phyloP scores from a whole-genome alignment of 495 filamentous ascomycete species.

The Xylaria flabelliformis region DNA sequence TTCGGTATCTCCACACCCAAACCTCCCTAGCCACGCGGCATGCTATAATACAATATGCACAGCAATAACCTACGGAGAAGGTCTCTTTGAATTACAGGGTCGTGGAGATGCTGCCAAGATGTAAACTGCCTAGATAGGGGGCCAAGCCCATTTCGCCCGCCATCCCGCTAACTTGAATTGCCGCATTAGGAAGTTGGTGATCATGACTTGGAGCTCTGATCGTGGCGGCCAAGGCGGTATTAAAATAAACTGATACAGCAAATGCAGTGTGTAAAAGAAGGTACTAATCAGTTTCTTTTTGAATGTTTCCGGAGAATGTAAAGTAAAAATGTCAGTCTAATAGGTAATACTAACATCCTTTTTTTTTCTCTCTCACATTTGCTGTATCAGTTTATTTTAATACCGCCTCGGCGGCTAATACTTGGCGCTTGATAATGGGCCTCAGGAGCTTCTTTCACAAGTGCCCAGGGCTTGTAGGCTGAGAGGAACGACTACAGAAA shows the following conservation, averaged over 20 bases:
- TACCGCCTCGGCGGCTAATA: conserved; percentile 12
- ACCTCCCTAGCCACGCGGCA: conserved; percentile 6
- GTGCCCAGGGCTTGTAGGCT: neutral
- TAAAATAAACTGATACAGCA: too few species aligned
- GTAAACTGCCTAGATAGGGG: conserved; percentile 14
- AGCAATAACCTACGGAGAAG: conserved; percentile 9
- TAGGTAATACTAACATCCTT: too few species aligned
- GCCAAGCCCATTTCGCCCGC: conserved; percentile 11
- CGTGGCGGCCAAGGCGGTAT: conserved; percentile 10
- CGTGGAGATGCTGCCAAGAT: conserved; percentile 8
- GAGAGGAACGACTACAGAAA: too few species aligned
- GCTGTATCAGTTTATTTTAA: too few species aligned
- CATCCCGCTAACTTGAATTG: conserved; percentile 1
- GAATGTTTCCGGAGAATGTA: too few species aligned
- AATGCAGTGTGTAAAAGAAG: too few species aligned
- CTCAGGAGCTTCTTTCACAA: neutral
- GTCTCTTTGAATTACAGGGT: neutral
- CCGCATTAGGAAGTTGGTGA: conserved; percentile 15
- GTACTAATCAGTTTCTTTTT: too few species aligned
- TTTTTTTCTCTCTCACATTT: too few species aligned
- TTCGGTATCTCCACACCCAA: conserved; percentile 12
- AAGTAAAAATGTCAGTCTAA: too few species aligned
- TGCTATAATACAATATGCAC: neutral
- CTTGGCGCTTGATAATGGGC: conserved; percentile 9
- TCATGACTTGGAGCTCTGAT: conserved; percentile 14